These are phyloP conservation scores for Paraglomus occultum DNA, from an alignment of 192 early-diverging fungal genomes.

Conservation along the genomic window DNA sequence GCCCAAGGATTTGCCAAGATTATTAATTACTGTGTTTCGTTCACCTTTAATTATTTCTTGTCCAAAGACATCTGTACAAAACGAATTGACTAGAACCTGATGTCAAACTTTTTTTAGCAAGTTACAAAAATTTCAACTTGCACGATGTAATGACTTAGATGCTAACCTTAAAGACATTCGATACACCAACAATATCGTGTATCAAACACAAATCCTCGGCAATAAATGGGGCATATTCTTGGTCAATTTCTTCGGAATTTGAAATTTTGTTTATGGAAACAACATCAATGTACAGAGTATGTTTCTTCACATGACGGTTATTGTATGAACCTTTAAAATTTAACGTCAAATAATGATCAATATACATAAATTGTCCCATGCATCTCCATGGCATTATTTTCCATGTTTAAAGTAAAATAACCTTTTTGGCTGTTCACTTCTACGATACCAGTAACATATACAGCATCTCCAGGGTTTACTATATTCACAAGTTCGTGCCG, in stretches of 20 bases:
- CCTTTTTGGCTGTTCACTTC: slow-evolving; percentile 50
- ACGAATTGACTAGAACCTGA: slow-evolving; percentile 62
- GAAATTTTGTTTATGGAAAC: slow-evolving; percentile 1
- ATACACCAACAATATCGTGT: too few species aligned
- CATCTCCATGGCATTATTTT: not conserved
- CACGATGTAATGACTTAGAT: too few species aligned
- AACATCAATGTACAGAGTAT: slow-evolving; percentile 3
- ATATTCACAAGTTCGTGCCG: slow-evolving; percentile 72
- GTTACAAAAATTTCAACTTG: too few species aligned
- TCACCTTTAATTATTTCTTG: slow-evolving; percentile 76
- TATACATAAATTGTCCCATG: not conserved
- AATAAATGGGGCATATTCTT: too few species aligned
- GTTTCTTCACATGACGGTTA: not conserved
- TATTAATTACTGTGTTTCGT: not conserved
- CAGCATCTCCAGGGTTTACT: slow-evolving; percentile 81
- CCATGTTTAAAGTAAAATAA: not conserved
- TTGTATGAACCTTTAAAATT: slow-evolving; percentile 6
- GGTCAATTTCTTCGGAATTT: not conserved
- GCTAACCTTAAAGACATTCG: too few species aligned
- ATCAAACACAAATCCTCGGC: too few species aligned
- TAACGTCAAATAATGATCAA: too few species aligned
- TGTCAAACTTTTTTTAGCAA: too few species aligned
- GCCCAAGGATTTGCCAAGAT: too few species aligned
- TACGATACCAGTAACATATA: slow-evolving; percentile 70
- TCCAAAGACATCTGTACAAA: slow-evolving; percentile 79